Conservation (phyloP, 805 yeast species). For the Clavispora vitiphila region DNA sequence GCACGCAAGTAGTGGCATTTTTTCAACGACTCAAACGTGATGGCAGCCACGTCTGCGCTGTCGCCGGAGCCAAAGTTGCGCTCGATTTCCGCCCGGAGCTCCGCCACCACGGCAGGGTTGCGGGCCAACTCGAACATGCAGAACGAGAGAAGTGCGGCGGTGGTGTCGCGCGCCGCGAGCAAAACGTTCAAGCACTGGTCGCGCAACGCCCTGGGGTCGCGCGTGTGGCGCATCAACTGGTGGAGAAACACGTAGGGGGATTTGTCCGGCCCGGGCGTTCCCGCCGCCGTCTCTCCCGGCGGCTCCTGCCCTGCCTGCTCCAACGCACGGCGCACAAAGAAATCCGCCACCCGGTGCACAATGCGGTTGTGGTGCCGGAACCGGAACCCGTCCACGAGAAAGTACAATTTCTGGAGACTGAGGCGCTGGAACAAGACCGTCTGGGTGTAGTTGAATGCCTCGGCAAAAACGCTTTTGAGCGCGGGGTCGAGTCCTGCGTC, state of each 20-base stretch:
- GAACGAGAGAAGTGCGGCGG: slow-evolving; percentile 47
- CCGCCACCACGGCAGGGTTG: slow-evolving; percentile 32
- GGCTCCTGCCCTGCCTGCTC: slow-evolving; percentile 27
- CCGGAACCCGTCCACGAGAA: slow-evolving; percentile 6
- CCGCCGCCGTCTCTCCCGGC: too few relatives aligned
- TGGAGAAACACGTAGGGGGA: slow-evolving; percentile 44
- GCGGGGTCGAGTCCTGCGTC: slow-evolving; percentile 5
- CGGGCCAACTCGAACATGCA: slow-evolving; percentile 41
- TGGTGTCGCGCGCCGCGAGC: slow-evolving; percentile 53
- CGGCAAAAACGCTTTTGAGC: slow-evolving; percentile 8
- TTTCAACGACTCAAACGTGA: slow-evolving; percentile 46
- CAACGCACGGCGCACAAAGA: slow-evolving; percentile 37
- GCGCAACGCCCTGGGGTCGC: slow-evolving; percentile 42
- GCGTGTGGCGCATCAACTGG: slow-evolving; percentile 45
- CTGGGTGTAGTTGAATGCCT: slow-evolving; percentile 13
- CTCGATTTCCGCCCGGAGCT: slow-evolving; percentile 34
- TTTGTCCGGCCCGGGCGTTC: too few relatives aligned
- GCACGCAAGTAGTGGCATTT: slow-evolving; percentile 42
- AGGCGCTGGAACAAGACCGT: slow-evolving; percentile 8
- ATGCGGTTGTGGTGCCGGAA: slow-evolving; percentile 11
- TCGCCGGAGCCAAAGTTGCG: slow-evolving; percentile 29
- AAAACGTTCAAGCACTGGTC: slow-evolving; percentile 49
- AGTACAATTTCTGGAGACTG: slow-evolving; percentile 11
- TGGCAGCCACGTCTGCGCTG: slow-evolving; percentile 29
- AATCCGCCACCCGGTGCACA: slow-evolving; percentile 18